phyloP scores from a whole-genome alignment of 352 stramenopile species.

The Pythium insidiosum region DNA sequence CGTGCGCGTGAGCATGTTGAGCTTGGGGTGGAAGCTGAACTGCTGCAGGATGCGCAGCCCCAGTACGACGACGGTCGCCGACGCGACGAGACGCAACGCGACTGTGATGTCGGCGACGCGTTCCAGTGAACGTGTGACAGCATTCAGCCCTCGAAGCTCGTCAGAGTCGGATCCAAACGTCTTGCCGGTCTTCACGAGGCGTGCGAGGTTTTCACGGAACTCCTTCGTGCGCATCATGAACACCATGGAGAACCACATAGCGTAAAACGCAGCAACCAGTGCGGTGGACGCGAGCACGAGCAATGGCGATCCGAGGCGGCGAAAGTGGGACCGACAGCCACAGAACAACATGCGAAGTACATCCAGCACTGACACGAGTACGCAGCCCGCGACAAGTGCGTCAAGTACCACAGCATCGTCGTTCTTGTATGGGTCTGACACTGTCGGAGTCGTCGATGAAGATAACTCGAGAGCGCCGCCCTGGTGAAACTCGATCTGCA shows the following conservation, averaged over 20 bases:
- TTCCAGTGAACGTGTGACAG: slow-evolving; percentile 17
- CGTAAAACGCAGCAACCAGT: slow-evolving; percentile 21
- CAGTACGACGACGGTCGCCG: slow-evolving; percentile 22
- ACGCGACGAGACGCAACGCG: slow-evolving; percentile 23
- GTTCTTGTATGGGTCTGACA: slow-evolving; percentile 21
- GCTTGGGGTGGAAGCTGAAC: slow-evolving; percentile 41
- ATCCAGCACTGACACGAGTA: slow-evolving; percentile 3
- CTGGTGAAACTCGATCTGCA: slow-evolving; percentile 19
- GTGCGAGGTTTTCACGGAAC: slow-evolving; percentile 35
- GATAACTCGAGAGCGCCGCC: slow-evolving; percentile 14
- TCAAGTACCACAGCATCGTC: slow-evolving; percentile 11
- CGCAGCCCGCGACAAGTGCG: slow-evolving; percentile 16
- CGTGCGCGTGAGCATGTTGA: slow-evolving; percentile 52
- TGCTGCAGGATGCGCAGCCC: slow-evolving; percentile 32
- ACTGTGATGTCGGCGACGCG: slow-evolving; percentile 19
- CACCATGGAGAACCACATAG: slow-evolving; percentile 23
- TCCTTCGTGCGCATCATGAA: slow-evolving; percentile 24
- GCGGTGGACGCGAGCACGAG: not conserved
- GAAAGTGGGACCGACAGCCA: not conserved
- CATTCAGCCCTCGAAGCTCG: slow-evolving; percentile 18
- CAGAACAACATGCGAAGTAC: not conserved
- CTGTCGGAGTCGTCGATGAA: slow-evolving; percentile 10
- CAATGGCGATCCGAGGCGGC: not conserved
- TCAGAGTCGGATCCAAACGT: slow-evolving; percentile 20
- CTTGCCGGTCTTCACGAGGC: slow-evolving; percentile 26